These are phyloP conservation scores for Pseudogymnoascus sp. DNA, from an alignment of 2,329 filamentous ascomycete genomes.

Conservation along the genomic window DNA sequence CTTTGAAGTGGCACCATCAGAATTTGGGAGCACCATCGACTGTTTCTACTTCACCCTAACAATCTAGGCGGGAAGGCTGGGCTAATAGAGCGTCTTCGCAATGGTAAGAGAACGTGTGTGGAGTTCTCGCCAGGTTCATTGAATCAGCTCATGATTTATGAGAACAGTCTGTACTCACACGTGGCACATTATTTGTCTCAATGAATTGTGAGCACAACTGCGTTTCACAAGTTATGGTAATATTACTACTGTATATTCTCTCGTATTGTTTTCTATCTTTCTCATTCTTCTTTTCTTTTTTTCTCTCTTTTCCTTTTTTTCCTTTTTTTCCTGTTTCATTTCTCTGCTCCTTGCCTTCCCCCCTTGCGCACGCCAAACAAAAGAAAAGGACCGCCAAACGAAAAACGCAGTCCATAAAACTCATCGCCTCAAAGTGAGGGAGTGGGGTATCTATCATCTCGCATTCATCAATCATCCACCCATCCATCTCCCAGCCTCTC, in stretches of 20 bases:
- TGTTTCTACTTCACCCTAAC: too few relatives aligned
- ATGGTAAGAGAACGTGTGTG: too few relatives aligned
- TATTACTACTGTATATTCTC: background rate
- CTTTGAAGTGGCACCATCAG: too few relatives aligned
- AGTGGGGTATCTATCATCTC: background rate
- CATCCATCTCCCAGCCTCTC: background rate
- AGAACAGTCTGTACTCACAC: too few relatives aligned
- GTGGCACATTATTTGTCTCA: background rate
- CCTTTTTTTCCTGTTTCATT: background rate
- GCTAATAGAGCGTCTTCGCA: too few relatives aligned
- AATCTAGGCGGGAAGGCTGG: too few relatives aligned
- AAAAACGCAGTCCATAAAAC: background rate
- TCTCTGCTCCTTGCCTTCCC: background rate
- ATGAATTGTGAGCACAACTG: background rate
- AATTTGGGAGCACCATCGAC: too few relatives aligned
- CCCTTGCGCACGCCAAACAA: background rate
- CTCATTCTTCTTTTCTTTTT: background rate
- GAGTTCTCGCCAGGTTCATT: too few relatives aligned
- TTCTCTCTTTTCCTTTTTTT: background rate
- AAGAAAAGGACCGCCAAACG: background rate
- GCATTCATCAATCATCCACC: background rate
- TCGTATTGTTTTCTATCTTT: background rate
- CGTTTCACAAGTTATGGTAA: background rate
- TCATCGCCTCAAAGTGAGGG: background rate
- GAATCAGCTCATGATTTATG: background rate